Evolutionary conservation across 1,139 yeast species (phyloP).

Genomic region (Blastobotrys apis): DNA sequence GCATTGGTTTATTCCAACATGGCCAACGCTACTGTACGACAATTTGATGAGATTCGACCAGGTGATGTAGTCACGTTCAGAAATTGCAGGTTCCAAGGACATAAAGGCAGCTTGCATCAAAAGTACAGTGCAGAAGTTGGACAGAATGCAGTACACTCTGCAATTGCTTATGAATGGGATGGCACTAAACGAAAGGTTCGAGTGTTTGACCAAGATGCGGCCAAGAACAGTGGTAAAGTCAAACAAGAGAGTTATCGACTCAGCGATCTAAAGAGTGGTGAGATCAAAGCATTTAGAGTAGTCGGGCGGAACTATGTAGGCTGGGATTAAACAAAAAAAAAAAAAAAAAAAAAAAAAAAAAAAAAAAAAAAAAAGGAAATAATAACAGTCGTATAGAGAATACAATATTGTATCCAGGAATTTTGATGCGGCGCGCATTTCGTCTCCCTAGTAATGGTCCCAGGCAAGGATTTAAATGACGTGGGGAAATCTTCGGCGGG

Average conservation of each 20-base stretch:
- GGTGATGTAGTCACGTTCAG: slow-evolving; percentile 82
- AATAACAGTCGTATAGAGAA: too few relatives aligned
- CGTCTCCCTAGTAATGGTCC: too few relatives aligned
- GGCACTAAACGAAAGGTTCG: slow-evolving; percentile 67
- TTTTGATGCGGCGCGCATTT: too few relatives aligned
- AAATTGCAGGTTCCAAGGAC: slow-evolving; percentile 68
- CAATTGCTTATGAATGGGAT: slow-evolving; percentile 68
- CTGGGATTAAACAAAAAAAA: too few relatives aligned
- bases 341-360: too few relatives aligned
- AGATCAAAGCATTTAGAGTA: slow-evolving; percentile 70
- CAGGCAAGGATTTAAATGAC: too few relatives aligned
- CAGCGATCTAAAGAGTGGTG: slow-evolving; percentile 72
- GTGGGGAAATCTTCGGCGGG: too few relatives aligned
- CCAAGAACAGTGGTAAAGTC: slow-evolving; percentile 45
- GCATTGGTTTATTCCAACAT: slow-evolving; percentile 61
- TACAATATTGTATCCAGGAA: too few relatives aligned
- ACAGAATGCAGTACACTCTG: slow-evolving; percentile 32
- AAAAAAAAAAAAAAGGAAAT: too few relatives aligned
- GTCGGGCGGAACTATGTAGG: slow-evolving; percentile 59
- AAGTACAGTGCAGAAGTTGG: slow-evolving; percentile 49
- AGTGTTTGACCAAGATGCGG: slow-evolving; percentile 51
- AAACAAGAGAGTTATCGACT: slow-evolving; percentile 61
- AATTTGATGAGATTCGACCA: slow-evolving; percentile 61
- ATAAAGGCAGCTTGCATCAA: slow-evolving; percentile 52
- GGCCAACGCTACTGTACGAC: slow-evolving; percentile 54